A percentile compares a stretch with the other conserved stretches of the same genome.
phyloP scores from a whole-genome alignment of 2,329 filamentous ascomycete genomes.

The Cladophialophora yegresii region DNA sequence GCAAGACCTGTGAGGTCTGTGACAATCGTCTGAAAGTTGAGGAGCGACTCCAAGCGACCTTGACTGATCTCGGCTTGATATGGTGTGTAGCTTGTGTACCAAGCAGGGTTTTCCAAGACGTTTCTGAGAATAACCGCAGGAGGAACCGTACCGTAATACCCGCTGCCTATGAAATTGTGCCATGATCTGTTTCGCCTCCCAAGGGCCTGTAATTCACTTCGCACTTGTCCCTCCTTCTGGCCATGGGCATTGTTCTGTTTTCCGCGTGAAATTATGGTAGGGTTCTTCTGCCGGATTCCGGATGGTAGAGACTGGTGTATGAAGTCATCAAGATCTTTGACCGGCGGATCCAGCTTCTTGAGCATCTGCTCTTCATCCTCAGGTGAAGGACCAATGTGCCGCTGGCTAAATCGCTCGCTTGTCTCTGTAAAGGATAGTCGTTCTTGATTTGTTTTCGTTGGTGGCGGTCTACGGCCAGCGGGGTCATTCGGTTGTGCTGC shows the following conservation, averaged over 20 bases:
- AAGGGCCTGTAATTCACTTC: constrained; percentile 50
- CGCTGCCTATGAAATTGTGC: constrained; percentile 74
- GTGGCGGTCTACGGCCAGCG: not conserved
- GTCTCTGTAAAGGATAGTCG: constrained; percentile 11
- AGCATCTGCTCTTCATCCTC: constrained; percentile 88
- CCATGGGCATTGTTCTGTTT: constrained; percentile 43
- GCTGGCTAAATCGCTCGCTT: constrained; percentile 47
- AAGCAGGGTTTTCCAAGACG: constrained; percentile 86
- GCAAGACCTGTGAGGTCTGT: constrained; percentile 82
- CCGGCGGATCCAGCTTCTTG: constrained; percentile 72
- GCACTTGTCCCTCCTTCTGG: constrained; percentile 47
- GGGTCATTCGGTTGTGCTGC: constrained; percentile 11
- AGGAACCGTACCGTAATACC: constrained; percentile 84
- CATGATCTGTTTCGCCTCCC: constrained; percentile 40
- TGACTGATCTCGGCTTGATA: constrained; percentile 98
- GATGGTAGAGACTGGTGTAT: constrained; percentile 79
- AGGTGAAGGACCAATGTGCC: constrained; percentile 96
- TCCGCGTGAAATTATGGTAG: constrained; percentile 46
- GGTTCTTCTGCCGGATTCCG: constrained; percentile 70
- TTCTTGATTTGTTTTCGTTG: not conserved
- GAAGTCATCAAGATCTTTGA: constrained; percentile 74
- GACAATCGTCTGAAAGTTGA: constrained; percentile 95
- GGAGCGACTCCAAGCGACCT: constrained; percentile 82
- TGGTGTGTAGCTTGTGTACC: constrained; percentile 98
- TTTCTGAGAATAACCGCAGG: constrained; percentile 92